phyloP scores from a whole-genome alignment of 2,329 filamentous ascomycete genomes.

The Stagonosporopsis vannaccii region DNA sequence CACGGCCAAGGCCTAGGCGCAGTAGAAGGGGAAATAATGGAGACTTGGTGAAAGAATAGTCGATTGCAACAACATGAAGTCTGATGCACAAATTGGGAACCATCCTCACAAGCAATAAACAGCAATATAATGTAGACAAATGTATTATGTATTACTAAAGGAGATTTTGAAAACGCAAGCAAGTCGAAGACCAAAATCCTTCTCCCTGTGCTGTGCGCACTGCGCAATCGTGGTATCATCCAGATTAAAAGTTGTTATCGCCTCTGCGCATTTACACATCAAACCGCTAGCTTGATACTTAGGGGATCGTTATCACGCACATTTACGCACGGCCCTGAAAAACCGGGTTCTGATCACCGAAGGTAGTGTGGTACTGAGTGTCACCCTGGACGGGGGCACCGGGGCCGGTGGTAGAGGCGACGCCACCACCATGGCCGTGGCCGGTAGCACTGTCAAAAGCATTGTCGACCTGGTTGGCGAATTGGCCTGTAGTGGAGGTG shows the following conservation, averaged over 20 bases:
- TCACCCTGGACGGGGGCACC: slow-evolving; percentile 19
- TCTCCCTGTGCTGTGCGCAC: slow-evolving; percentile 15
- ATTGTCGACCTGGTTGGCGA: slow-evolving; percentile 56
- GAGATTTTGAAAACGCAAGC: slow-evolving; percentile 8
- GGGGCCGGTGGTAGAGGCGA: slow-evolving; percentile 24
- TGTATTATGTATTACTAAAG: slow-evolving; percentile 34
- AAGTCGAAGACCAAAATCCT: slow-evolving; percentile 2
- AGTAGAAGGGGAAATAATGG: neutral
- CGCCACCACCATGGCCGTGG: slow-evolving; percentile 16
- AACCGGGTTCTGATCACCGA: slow-evolving; percentile 55
- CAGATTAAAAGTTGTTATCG: slow-evolving; percentile 34
- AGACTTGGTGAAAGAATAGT: neutral
- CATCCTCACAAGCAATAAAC: neutral
- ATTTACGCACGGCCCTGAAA: slow-evolving; percentile 48
- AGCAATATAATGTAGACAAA: neutral
- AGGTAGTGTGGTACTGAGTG: slow-evolving; percentile 46
- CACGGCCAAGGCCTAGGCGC: neutral
- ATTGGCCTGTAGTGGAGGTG: slow-evolving; percentile 32
- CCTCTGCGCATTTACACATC: slow-evolving; percentile 11
- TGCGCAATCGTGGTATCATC: slow-evolving; percentile 46
- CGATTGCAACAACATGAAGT: too few species aligned
- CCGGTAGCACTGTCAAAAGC: slow-evolving; percentile 47
- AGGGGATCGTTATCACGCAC: slow-evolving; percentile 15
- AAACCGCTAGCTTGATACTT: slow-evolving; percentile 13
- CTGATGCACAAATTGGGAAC: too few species aligned